Conservation (phyloP, 2,329 filamentous ascomycete species). For the Diatrype stigma region DNA sequence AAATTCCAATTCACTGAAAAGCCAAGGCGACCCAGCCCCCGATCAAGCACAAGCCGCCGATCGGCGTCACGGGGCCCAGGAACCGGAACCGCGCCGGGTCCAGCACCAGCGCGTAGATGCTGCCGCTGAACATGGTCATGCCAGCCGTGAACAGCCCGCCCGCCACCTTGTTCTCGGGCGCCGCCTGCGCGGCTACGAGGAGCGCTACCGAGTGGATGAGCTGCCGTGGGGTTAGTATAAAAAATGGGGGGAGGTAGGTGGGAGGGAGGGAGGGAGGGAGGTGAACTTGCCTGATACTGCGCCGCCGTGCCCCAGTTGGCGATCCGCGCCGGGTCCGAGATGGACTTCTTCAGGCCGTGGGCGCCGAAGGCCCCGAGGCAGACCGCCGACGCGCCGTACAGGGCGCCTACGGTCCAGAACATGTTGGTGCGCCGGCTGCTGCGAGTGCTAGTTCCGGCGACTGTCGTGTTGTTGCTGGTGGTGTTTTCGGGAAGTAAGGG, state of each 20-base stretch:
- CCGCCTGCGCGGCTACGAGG: conserved; percentile 48
- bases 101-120: conserved; percentile 60
- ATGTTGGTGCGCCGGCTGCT: conserved; percentile 9
- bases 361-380: conserved; percentile 63
- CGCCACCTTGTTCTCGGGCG: conserved; percentile 53
- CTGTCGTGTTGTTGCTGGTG: conserved; percentile 7
- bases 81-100: conserved; percentile 56
- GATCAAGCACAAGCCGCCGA: conserved; percentile 62
- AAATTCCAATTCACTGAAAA: too few relatives aligned
- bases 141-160: conserved; percentile 58
- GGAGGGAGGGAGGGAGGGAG: background rate
- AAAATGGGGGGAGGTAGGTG: background rate
- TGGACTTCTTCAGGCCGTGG: conserved; percentile 59
- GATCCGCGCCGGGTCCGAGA: conserved; percentile 54
- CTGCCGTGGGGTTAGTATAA: conserved; percentile 30
- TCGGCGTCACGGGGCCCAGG: conserved; percentile 60
- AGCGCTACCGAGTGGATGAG: conserved; percentile 59
- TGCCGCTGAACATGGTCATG: conserved; percentile 64
- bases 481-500: conserved; percentile 11
- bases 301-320: conserved; percentile 62
- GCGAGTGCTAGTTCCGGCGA: background rate
- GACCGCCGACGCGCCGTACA: conserved; percentile 60
- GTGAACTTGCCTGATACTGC: conserved; percentile 56
- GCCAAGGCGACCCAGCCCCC: conserved; percentile 54
- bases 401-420: conserved; percentile 59